These are phyloP conservation scores for Zasmidium citrigriseum DNA, from an alignment of 2,329 filamentous ascomycete genomes.

Conservation along the genomic window DNA sequence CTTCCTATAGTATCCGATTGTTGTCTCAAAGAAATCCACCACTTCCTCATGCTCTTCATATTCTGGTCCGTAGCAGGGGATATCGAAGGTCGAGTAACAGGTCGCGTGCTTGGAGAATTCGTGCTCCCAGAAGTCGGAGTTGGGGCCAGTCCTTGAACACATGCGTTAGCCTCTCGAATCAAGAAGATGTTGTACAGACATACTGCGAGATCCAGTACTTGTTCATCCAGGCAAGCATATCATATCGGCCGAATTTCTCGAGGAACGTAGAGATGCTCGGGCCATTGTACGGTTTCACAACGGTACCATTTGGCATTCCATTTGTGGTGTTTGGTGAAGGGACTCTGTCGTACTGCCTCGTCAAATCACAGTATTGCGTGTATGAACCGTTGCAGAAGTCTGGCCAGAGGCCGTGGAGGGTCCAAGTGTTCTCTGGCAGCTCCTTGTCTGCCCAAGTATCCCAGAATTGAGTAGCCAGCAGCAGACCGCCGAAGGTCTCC, in stretches of 20 bases:
- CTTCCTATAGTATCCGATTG: slow-evolving; percentile 57
- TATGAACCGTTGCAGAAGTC: slow-evolving; percentile 59
- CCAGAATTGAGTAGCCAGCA: slow-evolving; percentile 67
- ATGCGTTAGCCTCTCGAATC: too few species aligned
- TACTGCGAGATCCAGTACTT: slow-evolving; percentile 64
- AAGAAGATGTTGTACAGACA: neutral
- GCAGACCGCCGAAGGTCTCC: slow-evolving; percentile 65
- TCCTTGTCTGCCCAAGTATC: slow-evolving; percentile 63
- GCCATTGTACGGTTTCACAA: slow-evolving; percentile 61
- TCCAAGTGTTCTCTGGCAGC: slow-evolving; percentile 59
- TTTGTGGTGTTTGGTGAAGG: slow-evolving; percentile 64
- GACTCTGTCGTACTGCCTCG: slow-evolving; percentile 63
- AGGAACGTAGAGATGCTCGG: slow-evolving; percentile 61
- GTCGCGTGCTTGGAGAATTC: slow-evolving; percentile 43
- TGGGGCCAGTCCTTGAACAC: slow-evolving; percentile 51
- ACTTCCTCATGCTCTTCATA: slow-evolving; percentile 61
- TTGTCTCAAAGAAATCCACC: slow-evolving; percentile 64
- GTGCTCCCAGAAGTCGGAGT: slow-evolving; percentile 61
- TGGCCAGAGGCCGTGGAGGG: slow-evolving; percentile 62
- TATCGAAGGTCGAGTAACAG: slow-evolving; percentile 67
- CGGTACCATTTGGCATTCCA: slow-evolving; percentile 51
- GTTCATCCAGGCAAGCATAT: slow-evolving; percentile 67
- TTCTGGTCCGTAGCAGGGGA: slow-evolving; percentile 63
- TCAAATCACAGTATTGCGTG: slow-evolving; percentile 68
- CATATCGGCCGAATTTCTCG: slow-evolving; percentile 57